Evolutionary conservation across 306 rosid genomes (phyloP).

Genomic region (Luffa acutangula): DNA sequence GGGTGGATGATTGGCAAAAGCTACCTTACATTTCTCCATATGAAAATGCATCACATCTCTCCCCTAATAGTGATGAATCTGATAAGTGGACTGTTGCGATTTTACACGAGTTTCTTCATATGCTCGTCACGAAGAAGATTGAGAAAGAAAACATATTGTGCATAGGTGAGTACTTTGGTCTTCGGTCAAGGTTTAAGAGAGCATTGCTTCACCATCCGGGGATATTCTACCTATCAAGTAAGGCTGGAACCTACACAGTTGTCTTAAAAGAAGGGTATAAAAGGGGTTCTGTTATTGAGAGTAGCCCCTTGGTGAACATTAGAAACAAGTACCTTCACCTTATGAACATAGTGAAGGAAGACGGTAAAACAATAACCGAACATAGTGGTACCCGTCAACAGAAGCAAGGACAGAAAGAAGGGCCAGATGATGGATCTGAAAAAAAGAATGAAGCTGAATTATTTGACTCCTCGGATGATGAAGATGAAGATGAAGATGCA

Average conservation of each 20-base stretch:
- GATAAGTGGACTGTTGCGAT: conserved; percentile 67
- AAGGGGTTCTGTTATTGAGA: conserved; percentile 54
- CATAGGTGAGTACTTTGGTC: conserved; percentile 67
- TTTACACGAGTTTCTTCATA: conserved; percentile 74
- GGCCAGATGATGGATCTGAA: conserved; percentile 13
- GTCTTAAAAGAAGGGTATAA: conserved; percentile 70
- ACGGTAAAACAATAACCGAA: conserved; percentile 19
- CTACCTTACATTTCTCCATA: conserved; percentile 71
- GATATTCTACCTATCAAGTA: conserved; percentile 62
- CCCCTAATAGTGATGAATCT: conserved; percentile 46
- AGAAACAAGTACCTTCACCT: conserved; percentile 63
- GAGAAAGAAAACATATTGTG: conserved; percentile 45
- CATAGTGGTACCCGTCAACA: conserved; percentile 16
- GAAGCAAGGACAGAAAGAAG: conserved; percentile 18
- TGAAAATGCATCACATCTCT: conserved; percentile 50
- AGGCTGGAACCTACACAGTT: conserved; percentile 55
- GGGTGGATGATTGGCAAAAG: conserved; percentile 72
- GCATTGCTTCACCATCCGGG: conserved; percentile 70
- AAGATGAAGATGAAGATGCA: conserved; percentile 30
- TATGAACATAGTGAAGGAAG: conserved; percentile 47
- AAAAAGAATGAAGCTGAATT: conserved; percentile 15
- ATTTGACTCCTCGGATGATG: conserved; percentile 25
- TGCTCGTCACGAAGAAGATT: conserved; percentile 61
- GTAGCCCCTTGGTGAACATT: conserved; percentile 39
- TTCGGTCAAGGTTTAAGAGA: conserved; percentile 62